These are phyloP conservation scores for Trichoderma hamatum DNA, from an alignment of 2,329 filamentous ascomycete genomes.

Conservation along the genomic window DNA sequence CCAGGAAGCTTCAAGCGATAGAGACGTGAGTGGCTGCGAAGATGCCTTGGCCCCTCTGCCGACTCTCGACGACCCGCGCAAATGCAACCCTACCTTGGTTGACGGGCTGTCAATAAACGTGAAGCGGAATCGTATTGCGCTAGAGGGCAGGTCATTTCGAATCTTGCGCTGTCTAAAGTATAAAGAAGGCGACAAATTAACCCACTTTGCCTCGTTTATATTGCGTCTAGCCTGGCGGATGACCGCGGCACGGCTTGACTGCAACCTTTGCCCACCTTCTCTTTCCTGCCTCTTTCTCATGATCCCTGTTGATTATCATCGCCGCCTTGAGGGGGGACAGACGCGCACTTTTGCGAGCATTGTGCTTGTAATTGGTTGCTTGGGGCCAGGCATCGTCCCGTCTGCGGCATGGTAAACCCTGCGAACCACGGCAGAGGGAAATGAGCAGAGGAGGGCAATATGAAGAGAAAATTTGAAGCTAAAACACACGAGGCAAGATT, in stretches of 20 bases:
- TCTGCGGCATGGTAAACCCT: not conserved
- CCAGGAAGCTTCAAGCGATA: not conserved
- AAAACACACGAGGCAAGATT: not conserved
- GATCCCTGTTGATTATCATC: not conserved
- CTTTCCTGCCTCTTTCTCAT: not conserved
- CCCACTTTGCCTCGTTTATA: not conserved
- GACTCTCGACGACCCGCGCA: slow-evolving; percentile 10
- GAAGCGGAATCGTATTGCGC: not conserved
- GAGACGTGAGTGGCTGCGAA: not conserved
- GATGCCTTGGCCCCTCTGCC: not conserved
- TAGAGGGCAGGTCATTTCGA: not conserved
- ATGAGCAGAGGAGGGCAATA: not conserved
- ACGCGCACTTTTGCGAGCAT: slow-evolving; percentile 4
- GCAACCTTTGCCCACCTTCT: slow-evolving; percentile 5
- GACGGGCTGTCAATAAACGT: not conserved
- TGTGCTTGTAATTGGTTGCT: not conserved
- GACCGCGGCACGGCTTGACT: not conserved
- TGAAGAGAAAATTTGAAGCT: not conserved
- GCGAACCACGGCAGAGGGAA: not conserved
- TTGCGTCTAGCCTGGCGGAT: not conserved
- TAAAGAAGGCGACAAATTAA: not conserved
- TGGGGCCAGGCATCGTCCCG: not conserved
- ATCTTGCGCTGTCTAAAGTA: not conserved
- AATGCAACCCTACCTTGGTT: slow-evolving; percentile 16
- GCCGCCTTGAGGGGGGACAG: not conserved